A percentile compares a stretch with the other conserved stretches of the same genome.
Evolutionary conservation across 2,329 filamentous ascomycete genomes (phyloP).

Genomic region (Cryoendolithus antarcticus): DNA sequence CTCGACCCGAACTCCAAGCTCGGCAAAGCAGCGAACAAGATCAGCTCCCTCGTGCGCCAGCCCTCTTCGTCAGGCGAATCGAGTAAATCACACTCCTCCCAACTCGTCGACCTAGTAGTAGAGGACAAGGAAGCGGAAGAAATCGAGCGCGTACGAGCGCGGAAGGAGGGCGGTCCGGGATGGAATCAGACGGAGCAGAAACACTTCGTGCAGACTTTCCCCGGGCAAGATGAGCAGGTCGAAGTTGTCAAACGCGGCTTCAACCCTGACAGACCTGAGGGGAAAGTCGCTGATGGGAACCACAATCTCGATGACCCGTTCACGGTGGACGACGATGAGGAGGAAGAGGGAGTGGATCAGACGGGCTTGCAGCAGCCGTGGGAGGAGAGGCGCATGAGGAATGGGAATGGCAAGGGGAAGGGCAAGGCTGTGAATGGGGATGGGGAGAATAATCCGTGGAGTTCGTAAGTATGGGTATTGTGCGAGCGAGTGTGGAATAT

Average conservation of each 20-base stretch:
- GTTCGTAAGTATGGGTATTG: too few species aligned
- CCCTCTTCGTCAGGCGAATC: slow-evolving; percentile 31
- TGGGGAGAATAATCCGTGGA: not conserved
- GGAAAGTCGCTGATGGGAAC: slow-evolving; percentile 29
- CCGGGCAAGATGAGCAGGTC: slow-evolving; percentile 28
- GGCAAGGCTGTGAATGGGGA: slow-evolving; percentile 1
- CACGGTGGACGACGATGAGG: slow-evolving; percentile 28
- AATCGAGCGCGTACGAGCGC: slow-evolving; percentile 47
- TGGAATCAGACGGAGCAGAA: slow-evolving; percentile 46
- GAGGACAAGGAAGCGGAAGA: slow-evolving; percentile 52
- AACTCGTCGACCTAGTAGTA: slow-evolving; percentile 55
- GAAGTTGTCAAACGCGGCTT: slow-evolving; percentile 44
- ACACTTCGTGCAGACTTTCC: slow-evolving; percentile 42
- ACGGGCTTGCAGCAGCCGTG: slow-evolving; percentile 16
- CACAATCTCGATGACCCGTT: slow-evolving; percentile 35
- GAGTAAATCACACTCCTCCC: slow-evolving; percentile 44
- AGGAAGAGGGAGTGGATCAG: slow-evolving; percentile 11
- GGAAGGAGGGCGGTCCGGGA: slow-evolving; percentile 50
- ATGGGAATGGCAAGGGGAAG: slow-evolving; percentile 1
- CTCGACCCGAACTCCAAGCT: not conserved
- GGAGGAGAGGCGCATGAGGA: slow-evolving; percentile 9
- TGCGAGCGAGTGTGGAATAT: too few species aligned
- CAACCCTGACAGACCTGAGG: slow-evolving; percentile 35
- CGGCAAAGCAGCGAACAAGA: slow-evolving; percentile 12
- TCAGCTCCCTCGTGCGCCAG: slow-evolving; percentile 26